These are phyloP conservation scores for Paramecium primaurelia DNA, from an alignment of 73 alveolate species.

Conservation along the genomic window DNA sequence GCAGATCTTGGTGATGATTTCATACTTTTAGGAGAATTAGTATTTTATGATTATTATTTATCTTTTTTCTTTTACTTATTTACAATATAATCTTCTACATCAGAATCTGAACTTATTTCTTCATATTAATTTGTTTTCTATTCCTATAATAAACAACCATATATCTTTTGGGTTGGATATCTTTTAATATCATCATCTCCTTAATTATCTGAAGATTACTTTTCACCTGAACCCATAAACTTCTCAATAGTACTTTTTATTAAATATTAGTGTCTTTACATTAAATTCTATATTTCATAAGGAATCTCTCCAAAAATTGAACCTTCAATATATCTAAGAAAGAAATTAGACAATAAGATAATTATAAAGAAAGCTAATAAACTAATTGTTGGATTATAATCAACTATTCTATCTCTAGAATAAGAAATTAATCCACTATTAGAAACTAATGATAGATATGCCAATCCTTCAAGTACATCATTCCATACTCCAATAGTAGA, in stretches of 20 bases:
- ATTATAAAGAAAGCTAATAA: neutral
- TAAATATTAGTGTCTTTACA: neutral
- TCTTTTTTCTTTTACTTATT: neutral
- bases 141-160: neutral
- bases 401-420: neutral
- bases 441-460: neutral
- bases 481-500: slow-evolving; percentile 14
- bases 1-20: neutral
- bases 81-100: neutral
- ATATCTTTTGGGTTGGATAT: neutral
- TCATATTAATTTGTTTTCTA: neutral
- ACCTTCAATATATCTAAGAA: neutral
- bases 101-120: neutral
- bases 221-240: neutral
- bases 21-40: neutral
- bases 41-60: neutral
- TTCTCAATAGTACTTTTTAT: neutral
- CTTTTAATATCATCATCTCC: neutral
- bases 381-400: neutral
- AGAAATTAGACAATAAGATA: neutral
- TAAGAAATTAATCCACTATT: neutral
- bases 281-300: neutral
- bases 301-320: neutral
- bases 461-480: neutral
- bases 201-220: neutral